A percentile compares a stretch with the other conserved stretches of the same genome.
Evolutionary conservation across 2,329 filamentous ascomycete species (phyloP).

Genomic region (Colletotrichum sp.): DNA sequence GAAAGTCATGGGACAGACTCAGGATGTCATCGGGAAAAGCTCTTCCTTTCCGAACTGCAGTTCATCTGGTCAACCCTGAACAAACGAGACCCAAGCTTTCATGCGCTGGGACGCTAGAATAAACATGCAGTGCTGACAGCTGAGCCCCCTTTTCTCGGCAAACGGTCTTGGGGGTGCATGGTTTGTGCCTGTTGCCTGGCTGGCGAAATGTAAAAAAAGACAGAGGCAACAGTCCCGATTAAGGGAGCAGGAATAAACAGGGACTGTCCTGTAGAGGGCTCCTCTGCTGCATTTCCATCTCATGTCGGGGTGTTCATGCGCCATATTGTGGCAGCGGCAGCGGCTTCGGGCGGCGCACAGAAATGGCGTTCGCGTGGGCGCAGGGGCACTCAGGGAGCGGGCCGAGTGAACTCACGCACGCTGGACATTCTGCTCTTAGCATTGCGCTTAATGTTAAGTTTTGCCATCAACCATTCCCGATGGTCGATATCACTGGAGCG

Average conservation of each 20-base stretch:
- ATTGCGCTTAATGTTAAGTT: background rate
- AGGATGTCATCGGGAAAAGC: background rate
- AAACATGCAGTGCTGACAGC: background rate
- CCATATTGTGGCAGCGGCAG: background rate
- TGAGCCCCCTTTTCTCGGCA: background rate
- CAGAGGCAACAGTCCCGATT: background rate
- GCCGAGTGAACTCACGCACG: background rate
- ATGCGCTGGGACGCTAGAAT: background rate
- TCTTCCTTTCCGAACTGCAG: background rate
- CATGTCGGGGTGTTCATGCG: constrained; percentile 2
- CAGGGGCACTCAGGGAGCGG: background rate
- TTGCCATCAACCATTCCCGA: background rate
- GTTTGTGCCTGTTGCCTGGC: background rate
- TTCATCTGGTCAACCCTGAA: background rate
- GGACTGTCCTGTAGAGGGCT: background rate
- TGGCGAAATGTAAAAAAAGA: background rate
- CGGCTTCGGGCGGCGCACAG: background rate
- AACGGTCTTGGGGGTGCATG: background rate
- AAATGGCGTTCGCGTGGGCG: background rate
- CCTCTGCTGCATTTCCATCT: background rate
- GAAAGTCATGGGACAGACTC: background rate
- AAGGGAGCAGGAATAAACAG: background rate
- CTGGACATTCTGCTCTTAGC: background rate
- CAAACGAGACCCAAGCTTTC: background rate
- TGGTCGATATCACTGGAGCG: background rate